Evolutionary conservation across 1,139 yeast species (phyloP), one percentile per base, ranked within the genome.

Genomic region (Yamadazyma blattariae): DNA sequence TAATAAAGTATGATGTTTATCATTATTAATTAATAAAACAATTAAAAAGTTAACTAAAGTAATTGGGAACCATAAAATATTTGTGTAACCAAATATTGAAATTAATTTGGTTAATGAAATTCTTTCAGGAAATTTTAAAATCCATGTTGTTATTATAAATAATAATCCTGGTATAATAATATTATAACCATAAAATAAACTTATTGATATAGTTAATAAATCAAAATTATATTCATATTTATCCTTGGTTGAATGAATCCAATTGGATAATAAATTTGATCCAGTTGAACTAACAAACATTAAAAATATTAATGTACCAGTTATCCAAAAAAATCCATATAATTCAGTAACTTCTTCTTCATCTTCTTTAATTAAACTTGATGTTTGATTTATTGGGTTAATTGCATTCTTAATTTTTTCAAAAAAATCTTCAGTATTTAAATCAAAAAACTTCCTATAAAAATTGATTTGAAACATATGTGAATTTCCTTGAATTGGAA

Each of bases 261-360:
- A 49, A 64, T 75, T 48, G 54, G 68, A 25, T 29, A 69, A 46
- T 12, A 68, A 43, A 36, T 68, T 67, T 12, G 72, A 57, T 2
- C 71, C 74, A 0, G 95, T 83, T 25, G 86, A 75, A 35, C 89
- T 73, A 40, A 86, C 82, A 61, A 86, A 87, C 56, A 86, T 67
- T 28, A 80, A 65, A 44, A 84, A 79, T 1, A 85, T 78, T 36
- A 85, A 74, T 0, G 95, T 82, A 0, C 88, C 87, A 10, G 89
- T 82, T 30, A 87, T 79, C 96, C 96, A 87, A 29, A 86, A 66
- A 19, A 89, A 84, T 1, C 95, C 95, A 51, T 86, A 87, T 35
- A 87, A 60, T 51, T 87, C 96, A 2, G 80, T 70, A 5, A 60
- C 56, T 10, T 63, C 64, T 16, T 60, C 60, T 4, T 35, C 33